Evolutionary conservation across 2,329 filamentous ascomycete species (phyloP), one percentile per base, ranked within the genome.

Genomic region (Neopestalotiopsis clavispora): DNA sequence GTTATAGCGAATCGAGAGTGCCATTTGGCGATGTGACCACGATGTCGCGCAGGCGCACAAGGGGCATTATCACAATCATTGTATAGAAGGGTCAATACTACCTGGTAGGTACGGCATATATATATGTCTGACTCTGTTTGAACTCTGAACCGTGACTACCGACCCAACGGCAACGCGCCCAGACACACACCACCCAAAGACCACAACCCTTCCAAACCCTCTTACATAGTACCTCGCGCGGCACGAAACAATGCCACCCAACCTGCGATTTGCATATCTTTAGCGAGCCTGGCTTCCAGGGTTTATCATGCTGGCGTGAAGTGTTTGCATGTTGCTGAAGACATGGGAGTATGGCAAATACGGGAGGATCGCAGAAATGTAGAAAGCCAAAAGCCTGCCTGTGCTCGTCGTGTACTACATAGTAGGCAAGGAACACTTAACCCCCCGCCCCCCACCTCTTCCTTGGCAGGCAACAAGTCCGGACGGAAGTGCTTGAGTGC

Each of bases 221-320:
- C 34, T 38, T 3, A 38, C 23, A 3, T 28, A 28, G 23, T 28
- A 28, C 23, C 57, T 59, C 20, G 17, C 45, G 17, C 20, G 17
- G 45, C 45, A 52, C n/a, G 20, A 3, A n/a, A 52, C 45, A 52
- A 52, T 52, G 20, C 45, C 17, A 52, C 45, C 45, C 45, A 52
- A 52, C 45, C 45, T n/a, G 20, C 45, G 17, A 10, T 52, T 20
- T 62, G 59, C 32, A n/a, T 23, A 62, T 62, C 59, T 62, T 62
- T 32, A 62, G 59, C 30, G 34, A 28, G 34, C 17, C 59, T 32
- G 9, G 23, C 23, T 20, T 40, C 40, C 32, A 14, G 14, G 59
- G 59, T 14, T n/a, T 62, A 14, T 62, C 32, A 10, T 40, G 59
- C 40, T 62, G 59, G 59, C 59, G 32, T 17, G 32, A 62, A 61